A percentile compares a stretch with the other conserved stretches of the same genome.
Evolutionary conservation across 192 early-diverging fungal species (phyloP).

Genomic region (Pilaira anomala): DNA sequence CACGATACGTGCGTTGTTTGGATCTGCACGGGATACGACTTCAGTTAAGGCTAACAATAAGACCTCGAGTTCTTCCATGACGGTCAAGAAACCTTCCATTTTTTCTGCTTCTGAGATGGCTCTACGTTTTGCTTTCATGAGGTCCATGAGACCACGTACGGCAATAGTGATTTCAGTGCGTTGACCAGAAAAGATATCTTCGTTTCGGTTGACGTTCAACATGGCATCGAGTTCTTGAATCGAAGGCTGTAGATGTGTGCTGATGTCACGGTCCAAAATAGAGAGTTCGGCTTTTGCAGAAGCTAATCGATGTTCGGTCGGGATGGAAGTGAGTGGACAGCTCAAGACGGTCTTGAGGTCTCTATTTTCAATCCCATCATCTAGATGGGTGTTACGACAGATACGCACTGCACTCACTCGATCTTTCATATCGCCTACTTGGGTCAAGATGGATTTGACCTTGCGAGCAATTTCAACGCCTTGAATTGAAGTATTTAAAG

Average conservation of each 20-base stretch:
- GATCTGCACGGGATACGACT: slow-evolving; percentile 31
- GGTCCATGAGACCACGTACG: slow-evolving; percentile 26
- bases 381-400: slow-evolving; percentile 5
- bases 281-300: slow-evolving; percentile 28
- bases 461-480: slow-evolving; percentile 30
- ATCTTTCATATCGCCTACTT: slow-evolving; percentile 29
- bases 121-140: slow-evolving; percentile 38
- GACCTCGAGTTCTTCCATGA: slow-evolving; percentile 40
- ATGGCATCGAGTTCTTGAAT: slow-evolving; percentile 35
- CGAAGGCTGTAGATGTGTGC: slow-evolving; percentile 27
- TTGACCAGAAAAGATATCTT: slow-evolving; percentile 34
- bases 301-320: slow-evolving; percentile 26
- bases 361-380: slow-evolving; percentile 1
- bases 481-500: slow-evolving; percentile 16
- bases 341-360: slow-evolving; percentile 22
- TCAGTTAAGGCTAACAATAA: slow-evolving; percentile 38
- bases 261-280: slow-evolving; percentile 30
- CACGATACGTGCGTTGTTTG: slow-evolving; percentile 8
- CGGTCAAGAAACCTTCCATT: slow-evolving; percentile 36
- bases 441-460: slow-evolving; percentile 24
- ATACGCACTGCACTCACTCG: slow-evolving; percentile 12
- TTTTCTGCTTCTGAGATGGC: slow-evolving; percentile 37
- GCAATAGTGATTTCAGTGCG: slow-evolving; percentile 36
- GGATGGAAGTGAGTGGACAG: slow-evolving; percentile 27
- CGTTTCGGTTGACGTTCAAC: slow-evolving; percentile 10